These are phyloP conservation scores for Didymella sp. DNA, from an alignment of 2,329 filamentous ascomycete genomes.

Conservation along the genomic window DNA sequence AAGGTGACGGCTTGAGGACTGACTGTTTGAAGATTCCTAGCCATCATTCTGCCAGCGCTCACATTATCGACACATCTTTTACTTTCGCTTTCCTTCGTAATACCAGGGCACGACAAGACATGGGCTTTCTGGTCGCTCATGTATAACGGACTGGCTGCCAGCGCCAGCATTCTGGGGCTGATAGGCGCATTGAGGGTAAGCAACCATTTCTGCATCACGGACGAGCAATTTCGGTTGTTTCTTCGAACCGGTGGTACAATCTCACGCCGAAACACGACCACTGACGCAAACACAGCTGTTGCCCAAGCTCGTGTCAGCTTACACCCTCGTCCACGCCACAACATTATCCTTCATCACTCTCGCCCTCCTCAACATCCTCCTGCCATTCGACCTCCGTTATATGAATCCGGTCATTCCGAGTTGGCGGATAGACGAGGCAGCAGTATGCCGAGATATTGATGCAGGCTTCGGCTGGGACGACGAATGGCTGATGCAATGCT, in stretches of 20 bases:
- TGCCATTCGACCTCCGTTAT: constrained; percentile 30
- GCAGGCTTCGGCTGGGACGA: constrained; percentile 40
- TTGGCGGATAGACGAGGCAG: constrained; percentile 29
- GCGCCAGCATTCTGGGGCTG: constrained; percentile 52
- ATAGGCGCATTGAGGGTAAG: constrained; percentile 55
- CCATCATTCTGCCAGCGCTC: constrained; percentile 36
- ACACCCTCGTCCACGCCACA: constrained; percentile 34
- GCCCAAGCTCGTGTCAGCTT: constrained; percentile 35
- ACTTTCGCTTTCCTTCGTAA: constrained; percentile 32
- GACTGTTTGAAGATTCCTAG: constrained; percentile 33
- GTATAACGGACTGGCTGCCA: constrained; percentile 52
- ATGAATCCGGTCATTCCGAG: constrained; percentile 33
- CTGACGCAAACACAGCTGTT: constrained; percentile 33
- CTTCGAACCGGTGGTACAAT: neutral
- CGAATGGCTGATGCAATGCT: constrained; percentile 40
- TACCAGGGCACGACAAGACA: constrained; percentile 38
- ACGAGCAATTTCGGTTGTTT: neutral
- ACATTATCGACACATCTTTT: constrained; percentile 38
- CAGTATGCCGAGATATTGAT: constrained; percentile 38
- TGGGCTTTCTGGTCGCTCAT: constrained; percentile 42
- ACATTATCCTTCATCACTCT: constrained; percentile 40
- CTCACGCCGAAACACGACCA: neutral
- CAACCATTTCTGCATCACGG: constrained; percentile 10
- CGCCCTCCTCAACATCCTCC: constrained; percentile 33
- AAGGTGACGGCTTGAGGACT: neutral